phyloP scores from a whole-genome alignment of 164 flowering plant genomes.

The Sedum album region DNA sequence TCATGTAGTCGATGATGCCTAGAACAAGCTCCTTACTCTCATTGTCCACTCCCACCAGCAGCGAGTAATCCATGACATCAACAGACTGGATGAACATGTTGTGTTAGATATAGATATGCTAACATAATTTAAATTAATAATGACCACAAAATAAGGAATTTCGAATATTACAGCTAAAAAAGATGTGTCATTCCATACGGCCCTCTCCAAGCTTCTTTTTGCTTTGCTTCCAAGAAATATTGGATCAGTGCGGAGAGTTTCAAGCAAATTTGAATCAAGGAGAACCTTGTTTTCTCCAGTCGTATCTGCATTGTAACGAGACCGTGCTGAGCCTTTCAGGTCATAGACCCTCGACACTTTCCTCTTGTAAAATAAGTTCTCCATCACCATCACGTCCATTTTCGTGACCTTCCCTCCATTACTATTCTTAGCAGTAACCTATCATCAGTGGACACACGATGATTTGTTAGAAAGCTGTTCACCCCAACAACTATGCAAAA shows the following conservation, averaged over 20 bases:
- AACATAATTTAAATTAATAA: not conserved
- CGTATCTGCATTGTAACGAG: slow-evolving; percentile 67
- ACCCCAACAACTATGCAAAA: not conserved
- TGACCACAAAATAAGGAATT: not conserved
- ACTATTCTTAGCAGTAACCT: slow-evolving; percentile 58
- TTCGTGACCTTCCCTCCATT: slow-evolving; percentile 64
- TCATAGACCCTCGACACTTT: slow-evolving; percentile 60
- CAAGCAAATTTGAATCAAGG: slow-evolving; percentile 62
- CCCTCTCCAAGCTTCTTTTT: slow-evolving; percentile 65
- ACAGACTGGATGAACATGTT: slow-evolving; percentile 42
- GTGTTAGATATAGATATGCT: not conserved
- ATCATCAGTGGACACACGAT: slow-evolving; percentile 7
- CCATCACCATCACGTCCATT: slow-evolving; percentile 90
- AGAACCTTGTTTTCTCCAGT: slow-evolving; percentile 56
- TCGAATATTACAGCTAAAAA: slow-evolving; percentile 55
- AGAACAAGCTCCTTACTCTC: slow-evolving; percentile 63
- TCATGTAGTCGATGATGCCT: slow-evolving; percentile 79
- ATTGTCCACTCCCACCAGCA: slow-evolving; percentile 76
- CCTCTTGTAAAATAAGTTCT: slow-evolving; percentile 65
- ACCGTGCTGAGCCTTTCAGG: slow-evolving; percentile 68
- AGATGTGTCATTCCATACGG: slow-evolving; percentile 78
- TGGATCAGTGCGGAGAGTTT: slow-evolving; percentile 59
- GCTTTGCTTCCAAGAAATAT: slow-evolving; percentile 77
- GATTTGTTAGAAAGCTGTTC: not conserved
- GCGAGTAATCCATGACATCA: slow-evolving; percentile 80